These are phyloP conservation scores for Phragmites australis DNA, from an alignment of 176 grass and related monocot genomes.

Conservation along the genomic window DNA sequence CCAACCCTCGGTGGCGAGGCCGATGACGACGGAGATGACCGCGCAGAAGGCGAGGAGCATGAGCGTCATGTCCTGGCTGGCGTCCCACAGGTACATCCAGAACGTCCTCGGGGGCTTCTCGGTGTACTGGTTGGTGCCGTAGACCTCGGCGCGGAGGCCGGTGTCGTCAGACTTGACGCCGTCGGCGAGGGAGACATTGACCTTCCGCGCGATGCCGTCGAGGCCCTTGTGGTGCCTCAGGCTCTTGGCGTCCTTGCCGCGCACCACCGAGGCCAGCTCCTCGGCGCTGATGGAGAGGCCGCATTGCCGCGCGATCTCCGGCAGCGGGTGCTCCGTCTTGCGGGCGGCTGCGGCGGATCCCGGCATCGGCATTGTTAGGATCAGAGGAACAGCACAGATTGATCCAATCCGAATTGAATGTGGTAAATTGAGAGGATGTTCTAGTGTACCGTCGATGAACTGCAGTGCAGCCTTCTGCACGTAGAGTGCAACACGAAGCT, in stretches of 20 bases:
- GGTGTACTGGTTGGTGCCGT: conserved; percentile 69
- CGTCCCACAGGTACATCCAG: conserved; percentile 92
- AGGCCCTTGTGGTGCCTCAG: conserved; percentile 64
- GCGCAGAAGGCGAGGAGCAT: conserved; percentile 86
- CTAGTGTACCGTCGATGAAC: conserved; percentile 76
- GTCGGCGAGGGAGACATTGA: conserved; percentile 61
- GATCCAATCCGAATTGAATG: neutral
- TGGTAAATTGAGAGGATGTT: neutral
- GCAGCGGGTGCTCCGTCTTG: conserved; percentile 58
- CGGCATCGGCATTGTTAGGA: conserved; percentile 22
- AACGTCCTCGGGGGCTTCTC: conserved; percentile 85
- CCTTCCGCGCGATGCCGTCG: conserved; percentile 59
- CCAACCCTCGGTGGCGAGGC: conserved; percentile 82
- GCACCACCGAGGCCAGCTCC: conserved; percentile 72
- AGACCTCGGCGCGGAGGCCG: conserved; percentile 60
- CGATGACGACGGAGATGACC: conserved; percentile 64
- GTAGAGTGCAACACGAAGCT: conserved; percentile 81
- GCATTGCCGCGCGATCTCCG: conserved; percentile 62
- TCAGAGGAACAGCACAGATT: neutral
- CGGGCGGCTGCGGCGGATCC: conserved; percentile 44
- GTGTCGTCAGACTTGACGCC: conserved; percentile 62
- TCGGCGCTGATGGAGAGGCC: conserved; percentile 76
- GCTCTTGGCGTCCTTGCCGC: conserved; percentile 65
- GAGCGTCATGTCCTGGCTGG: conserved; percentile 84
- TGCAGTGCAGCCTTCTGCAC: conserved; percentile 87